phyloP scores from a whole-genome alignment of 2,329 filamentous ascomycete species.

The Fusarium sp. region DNA sequence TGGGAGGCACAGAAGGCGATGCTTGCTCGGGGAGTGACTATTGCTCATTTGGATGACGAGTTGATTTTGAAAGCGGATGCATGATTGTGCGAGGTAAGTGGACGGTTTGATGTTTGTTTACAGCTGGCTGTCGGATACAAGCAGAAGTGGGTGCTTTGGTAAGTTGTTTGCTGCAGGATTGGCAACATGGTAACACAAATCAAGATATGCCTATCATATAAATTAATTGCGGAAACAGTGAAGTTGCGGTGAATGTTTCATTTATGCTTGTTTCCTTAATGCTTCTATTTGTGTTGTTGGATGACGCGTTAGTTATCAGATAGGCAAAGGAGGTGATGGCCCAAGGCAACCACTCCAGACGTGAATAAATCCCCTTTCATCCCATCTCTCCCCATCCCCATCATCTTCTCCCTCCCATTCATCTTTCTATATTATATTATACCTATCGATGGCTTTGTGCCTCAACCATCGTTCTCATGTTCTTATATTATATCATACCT shows the following conservation, averaged over 20 bases:
- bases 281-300: background rate
- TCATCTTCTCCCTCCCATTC: too few species aligned
- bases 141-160: background rate
- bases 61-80: constrained; percentile 1
- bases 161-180: background rate
- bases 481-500: too few species aligned
- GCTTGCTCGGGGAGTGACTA: constrained; percentile 18
- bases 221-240: background rate
- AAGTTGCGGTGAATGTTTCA: background rate
- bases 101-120: fast-evolving
- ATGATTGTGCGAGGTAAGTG: too few species aligned
- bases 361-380: background rate
- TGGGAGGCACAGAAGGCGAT: constrained; percentile 38
- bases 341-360: background rate
- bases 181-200: background rate
- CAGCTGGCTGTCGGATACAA: background rate
- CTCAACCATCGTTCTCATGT: too few species aligned
- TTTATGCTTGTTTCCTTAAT: background rate
- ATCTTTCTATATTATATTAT: too few species aligned
- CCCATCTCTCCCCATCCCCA: background rate
- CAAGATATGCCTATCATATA: background rate
- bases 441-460: too few species aligned
- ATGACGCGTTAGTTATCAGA: background rate
- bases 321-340: background rate
- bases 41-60: constrained; percentile 28